These are phyloP conservation scores for Cudoniella acicularis DNA, from an alignment of 495 filamentous ascomycete genomes.

Conservation along the genomic window DNA sequence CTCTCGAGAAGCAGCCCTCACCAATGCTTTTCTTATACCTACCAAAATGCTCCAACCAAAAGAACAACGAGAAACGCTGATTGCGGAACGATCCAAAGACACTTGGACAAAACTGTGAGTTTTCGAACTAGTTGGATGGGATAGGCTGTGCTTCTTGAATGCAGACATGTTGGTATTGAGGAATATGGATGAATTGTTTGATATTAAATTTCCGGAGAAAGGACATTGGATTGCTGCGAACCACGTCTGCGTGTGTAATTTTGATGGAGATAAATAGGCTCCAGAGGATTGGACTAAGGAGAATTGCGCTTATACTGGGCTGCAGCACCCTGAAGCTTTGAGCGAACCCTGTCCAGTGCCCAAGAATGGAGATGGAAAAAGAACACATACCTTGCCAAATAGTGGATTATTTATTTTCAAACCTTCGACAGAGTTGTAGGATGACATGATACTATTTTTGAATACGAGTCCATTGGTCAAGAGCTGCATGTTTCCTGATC, in stretches of 20 bases:
- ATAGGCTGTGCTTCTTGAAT: constrained; percentile 45
- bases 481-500: constrained; percentile 46
- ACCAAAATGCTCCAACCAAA: constrained; percentile 32
- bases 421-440: constrained; percentile 34
- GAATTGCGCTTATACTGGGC: constrained; percentile 47
- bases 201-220: constrained; percentile 23
- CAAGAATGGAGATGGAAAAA: constrained; percentile 4
- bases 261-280: constrained; percentile 44
- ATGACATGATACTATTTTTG: constrained; percentile 35
- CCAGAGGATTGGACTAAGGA: constrained; percentile 40
- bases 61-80: constrained; percentile 24
- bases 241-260: constrained; percentile 51
- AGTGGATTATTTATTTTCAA: constrained; percentile 37
- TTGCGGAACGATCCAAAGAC: constrained; percentile 45
- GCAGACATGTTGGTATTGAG: constrained; percentile 46
- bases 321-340: constrained; percentile 32
- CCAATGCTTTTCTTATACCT: constrained; percentile 31
- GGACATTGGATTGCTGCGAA: constrained; percentile 43
- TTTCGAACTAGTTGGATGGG: constrained; percentile 38
- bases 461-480: constrained; percentile 31
- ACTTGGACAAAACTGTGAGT: constrained; percentile 55
- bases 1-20: constrained; percentile 28
- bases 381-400: constrained; percentile 37
- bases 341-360: constrained; percentile 22
- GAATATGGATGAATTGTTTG: constrained; percentile 45